Evolutionary conservation across 192 early-diverging fungal species (phyloP), one percentile per base, ranked within the genome.

Genomic region (Backusella luteola): DNA sequence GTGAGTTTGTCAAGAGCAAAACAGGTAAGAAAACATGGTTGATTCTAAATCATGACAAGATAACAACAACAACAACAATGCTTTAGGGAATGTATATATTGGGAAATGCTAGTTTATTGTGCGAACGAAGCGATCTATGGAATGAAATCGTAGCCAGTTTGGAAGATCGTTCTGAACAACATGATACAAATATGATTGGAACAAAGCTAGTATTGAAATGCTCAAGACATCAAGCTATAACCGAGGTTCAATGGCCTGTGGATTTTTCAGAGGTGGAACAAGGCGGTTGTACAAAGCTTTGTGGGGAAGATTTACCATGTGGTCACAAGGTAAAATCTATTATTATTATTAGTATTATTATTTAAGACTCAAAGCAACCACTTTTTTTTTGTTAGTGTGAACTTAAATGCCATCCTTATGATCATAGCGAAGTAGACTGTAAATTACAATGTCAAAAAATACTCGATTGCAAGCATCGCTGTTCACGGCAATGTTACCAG

Each of bases 1-100:
- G 89, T 90, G 19, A 79, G 76, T 21, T 78, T 90, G 11, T 90
- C 89, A 12, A 81, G 89, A 35, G 89, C 89, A n/a, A 88, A 82
- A 70, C 81, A 85, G 76, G 86, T 85, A 80, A 79, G 69, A 36
- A 44, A 26, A 4, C 26, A 63, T 19, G 59, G 23, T 19, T 19
- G 8, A 6, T 6, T n/a, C 17, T 7, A 21, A 63, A 14, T 29
- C 9, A 26, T 4, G 8, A 29, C 23, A 4, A 29, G 56, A 14
- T 14, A 12, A 14, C 29, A 63, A 63, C 46, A n/a, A 7, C 1
- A 14, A 29, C 19, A n/a, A 3, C 12, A 44, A 34, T 39, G 38
- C 53, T 2, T 39, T 29, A 87, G 84, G 89, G 89, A 1, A 72
- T 90, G 79, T 90, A 88, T 59, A 85, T 90, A 68, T 66, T 90